Evolutionary conservation across 1,284 basidiomycete genomes (phyloP), one percentile per base, ranked within the genome.

Genomic region (Phellopilus nigrolimitatus): DNA sequence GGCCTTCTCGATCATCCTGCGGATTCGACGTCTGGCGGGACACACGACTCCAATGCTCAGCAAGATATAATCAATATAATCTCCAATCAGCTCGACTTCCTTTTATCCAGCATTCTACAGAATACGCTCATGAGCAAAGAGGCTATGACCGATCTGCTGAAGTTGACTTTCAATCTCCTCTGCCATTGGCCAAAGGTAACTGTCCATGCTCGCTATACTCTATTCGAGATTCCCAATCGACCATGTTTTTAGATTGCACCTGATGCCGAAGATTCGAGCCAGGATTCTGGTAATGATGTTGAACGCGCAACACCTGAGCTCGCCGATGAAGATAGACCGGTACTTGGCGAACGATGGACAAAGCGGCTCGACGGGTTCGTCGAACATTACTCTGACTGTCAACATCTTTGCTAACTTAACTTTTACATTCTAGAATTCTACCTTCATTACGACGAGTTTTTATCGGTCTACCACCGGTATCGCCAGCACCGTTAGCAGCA

Each of bases 81-180:
- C 21, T 70, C 66, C 10, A 53, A 66, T 12, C 84, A 85, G 60
- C 71, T 80, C 39, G 85, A 82, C 58, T 61, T 69, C n/a, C 65
- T 78, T 34, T 67, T 69, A 6, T 66, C 62, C 31, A 68, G 66
- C 39, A 70, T 85, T 47, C 68, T 78, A 24, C 64, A 68, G 17
- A 75, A 76, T 39, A 64, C 73, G 9, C 75, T 74, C 54, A 78
- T 80, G 68, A 73, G 78, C 8, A 74, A 74, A 53, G 87, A 91
- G 54, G 86, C 87, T 3, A 77, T 83, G 74, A 76, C 77, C 1
- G 88, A 91, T 64, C 62, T 88, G 34, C 74, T 91, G 51, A 91
- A 91, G 61, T 73, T 90, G 47, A 71, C 76, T 5, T 91, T 89
- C 66, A 91, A 91, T 61, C 62, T 91, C 31, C 72, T 87, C 48